Base-by-base conservation (phyloP, 768 basidiomycete species). In the Tulasnella sp. region DNA sequence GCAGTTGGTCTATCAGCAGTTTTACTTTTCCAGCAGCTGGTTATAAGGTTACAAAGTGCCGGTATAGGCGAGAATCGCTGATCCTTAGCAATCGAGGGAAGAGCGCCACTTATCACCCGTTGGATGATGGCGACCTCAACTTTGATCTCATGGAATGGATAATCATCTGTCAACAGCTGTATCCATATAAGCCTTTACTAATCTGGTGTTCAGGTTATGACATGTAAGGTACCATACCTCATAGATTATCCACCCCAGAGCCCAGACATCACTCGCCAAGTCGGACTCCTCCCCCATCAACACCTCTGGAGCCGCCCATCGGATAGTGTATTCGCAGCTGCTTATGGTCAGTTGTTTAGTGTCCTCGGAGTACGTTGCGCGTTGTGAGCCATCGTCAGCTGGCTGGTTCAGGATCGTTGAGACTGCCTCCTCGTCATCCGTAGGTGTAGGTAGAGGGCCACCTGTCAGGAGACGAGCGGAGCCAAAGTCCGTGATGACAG, bases 401-500 rank as follows among this genome's bases (percentile, higher is more conserved):
- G 61, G 29, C 26, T 32, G 29, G 26, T 67, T 67, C 5, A 26
- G 61, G 61, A 32, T 67, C 4, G 26, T 67, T n/a, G 61, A 13
- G 23, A 51, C 3, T 16, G 26, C 61, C 32, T 67, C 26, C 26
- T 67, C 61, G 11, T 32, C n/a, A 5, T 67, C 61, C 3, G 7
- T 32, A 16, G 4, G 32, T 67, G 61, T 32, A 32, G 61, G 26
- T 18, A 23, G 48, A 23, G 48, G 48, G 9, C 16, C 48, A 9
- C 23, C 48, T 51, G 48, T 51, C 23, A 67, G 6, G 26, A 32
- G n/a, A 15, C 61, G 61, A 26, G 61, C 61, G 1, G 61, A 67
- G n/a, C 61, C 61, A 32, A 67, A 67, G 61, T 67, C 61, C 26
- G 61, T 67, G 26, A 67, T 67, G 61, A 67, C 26, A 20, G 61